phyloP scores from a whole-genome alignment of 768 basidiomycete species.

The Neoboletus subvelutipes region DNA sequence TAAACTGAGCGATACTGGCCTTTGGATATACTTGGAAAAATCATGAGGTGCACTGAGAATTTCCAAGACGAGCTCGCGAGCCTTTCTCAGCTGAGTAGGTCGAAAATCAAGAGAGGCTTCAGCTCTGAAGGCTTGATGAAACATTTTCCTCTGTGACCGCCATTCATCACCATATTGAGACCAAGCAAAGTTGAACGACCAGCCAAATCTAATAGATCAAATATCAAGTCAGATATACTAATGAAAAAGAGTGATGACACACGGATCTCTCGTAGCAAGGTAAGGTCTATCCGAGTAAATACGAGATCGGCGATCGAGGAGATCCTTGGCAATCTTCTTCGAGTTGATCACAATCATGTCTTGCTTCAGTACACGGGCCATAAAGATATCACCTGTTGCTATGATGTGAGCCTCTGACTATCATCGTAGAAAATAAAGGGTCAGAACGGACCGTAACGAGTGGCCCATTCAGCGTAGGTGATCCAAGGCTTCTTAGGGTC shows the following conservation, averaged over 20 bases:
- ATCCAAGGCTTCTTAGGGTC: constrained; percentile 18
- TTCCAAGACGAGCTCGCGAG: constrained; percentile 15
- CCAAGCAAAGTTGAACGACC: constrained; percentile 19
- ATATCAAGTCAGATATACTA: not conserved
- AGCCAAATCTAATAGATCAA: constrained; percentile 17
- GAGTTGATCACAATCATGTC: constrained; percentile 29
- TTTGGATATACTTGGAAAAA: constrained; percentile 7
- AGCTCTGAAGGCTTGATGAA: constrained; percentile 24
- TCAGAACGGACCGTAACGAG: constrained; percentile 14
- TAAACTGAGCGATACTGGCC: not conserved
- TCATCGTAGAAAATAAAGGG: not conserved
- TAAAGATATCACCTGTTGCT: constrained; percentile 16
- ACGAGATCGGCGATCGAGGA: constrained; percentile 27
- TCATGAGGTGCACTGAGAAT: constrained; percentile 10
- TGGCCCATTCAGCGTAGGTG: constrained; percentile 20
- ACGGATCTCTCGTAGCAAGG: constrained; percentile 17
- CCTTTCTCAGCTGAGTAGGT: constrained; percentile 21
- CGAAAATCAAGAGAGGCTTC: constrained; percentile 13
- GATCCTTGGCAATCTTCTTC: constrained; percentile 25
- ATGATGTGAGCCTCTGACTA: not conserved
- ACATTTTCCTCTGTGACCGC: constrained; percentile 24
- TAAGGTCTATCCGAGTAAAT: constrained; percentile 30
- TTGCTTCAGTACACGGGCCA: constrained; percentile 20
- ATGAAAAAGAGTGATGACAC: not conserved
- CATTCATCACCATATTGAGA: constrained; percentile 22